Base-by-base conservation (phyloP, 2,329 filamentous ascomycete genomes). In the Claviceps pusilla region DNA sequence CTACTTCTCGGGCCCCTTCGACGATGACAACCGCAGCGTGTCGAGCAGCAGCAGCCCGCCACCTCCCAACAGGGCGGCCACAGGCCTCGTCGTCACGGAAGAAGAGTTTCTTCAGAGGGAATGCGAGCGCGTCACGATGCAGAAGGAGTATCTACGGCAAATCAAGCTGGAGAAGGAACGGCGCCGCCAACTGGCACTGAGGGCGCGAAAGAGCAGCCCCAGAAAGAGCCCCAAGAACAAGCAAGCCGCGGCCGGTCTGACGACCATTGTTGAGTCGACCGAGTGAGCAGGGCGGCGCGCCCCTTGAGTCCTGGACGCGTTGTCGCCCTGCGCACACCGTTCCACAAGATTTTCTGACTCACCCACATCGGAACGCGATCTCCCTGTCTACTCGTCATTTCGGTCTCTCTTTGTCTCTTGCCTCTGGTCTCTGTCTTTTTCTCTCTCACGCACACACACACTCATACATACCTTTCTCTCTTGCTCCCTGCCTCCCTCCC, bases 111-210 rank as follows among this genome's bases (percentile, higher is more conserved):
- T 77, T 52, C 69, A 74, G 64, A 65, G 73, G 62, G 73, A 78
- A 64, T 74, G 73, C 51, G 71, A 79, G 66, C 72, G 75, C 61
- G 67, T 71, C 52, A 71, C 71, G 54, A 66, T 74, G 63, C 75
- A 80, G 65, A 73, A 73, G 58, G 76, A 80, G 67, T 73, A 73
- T 50, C 64, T 79, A 58, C 71, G 74, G 59, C 70, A 74, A 59
- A 62, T 79, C 50, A 65, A 76, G 58, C 64, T 62, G 59, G 78
- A 80, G 70, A 79, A 79, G 74, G 77, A 80, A 68, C 69, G 72
- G 53, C 71, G 77, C 43, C 71, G 72, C 57, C 69, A 72, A 58
- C 62, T 63, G 19, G 67, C 70, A 39, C 61, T 60, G 54, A 61
- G 60, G 43, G 50, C 56, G 10, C 54, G 57, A 28, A 71, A 68